Evolutionary conservation across 2,329 filamentous ascomycete genomes (phyloP).

Genomic region (Colletotrichum truncatum): DNA sequence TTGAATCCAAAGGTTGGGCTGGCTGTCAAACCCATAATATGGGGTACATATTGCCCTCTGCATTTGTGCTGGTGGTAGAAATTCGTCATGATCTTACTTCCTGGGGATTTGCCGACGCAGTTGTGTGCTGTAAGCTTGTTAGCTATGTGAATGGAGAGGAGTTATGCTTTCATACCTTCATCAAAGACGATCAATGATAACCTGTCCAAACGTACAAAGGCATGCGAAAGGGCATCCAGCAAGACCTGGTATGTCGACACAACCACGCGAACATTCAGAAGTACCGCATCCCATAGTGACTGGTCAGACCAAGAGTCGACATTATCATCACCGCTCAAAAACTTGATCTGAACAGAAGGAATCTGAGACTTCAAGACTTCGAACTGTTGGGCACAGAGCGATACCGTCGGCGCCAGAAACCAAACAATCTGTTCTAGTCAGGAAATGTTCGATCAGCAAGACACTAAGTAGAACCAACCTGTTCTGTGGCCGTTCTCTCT

Average conservation of each 20-base stretch:
- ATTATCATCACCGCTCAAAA: conserved; percentile 74
- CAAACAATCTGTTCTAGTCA: conserved; percentile 65
- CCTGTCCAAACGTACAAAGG: conserved; percentile 71
- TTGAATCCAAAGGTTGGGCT: conserved; percentile 76
- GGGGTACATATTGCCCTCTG: conserved; percentile 58
- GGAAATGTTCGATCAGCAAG: neutral
- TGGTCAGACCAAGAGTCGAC: conserved; percentile 78
- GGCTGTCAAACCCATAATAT: conserved; percentile 82
- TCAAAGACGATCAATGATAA: conserved; percentile 82
- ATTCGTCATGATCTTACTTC: conserved; percentile 76
- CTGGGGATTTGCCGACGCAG: conserved; percentile 70
- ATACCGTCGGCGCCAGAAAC: conserved; percentile 78
- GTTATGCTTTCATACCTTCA: conserved; percentile 67
- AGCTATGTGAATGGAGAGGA: conserved; percentile 22
- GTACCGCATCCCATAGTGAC: conserved; percentile 71
- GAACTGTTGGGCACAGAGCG: conserved; percentile 73
- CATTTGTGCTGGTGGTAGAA: conserved; percentile 69
- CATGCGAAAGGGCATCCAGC: conserved; percentile 77
- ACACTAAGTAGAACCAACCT: conserved; percentile 53
- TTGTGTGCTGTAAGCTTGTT: conserved; percentile 70
- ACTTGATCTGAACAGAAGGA: conserved; percentile 64
- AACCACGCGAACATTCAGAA: conserved; percentile 74
- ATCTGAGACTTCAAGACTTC: conserved; percentile 68
- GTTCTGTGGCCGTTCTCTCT: conserved; percentile 58
- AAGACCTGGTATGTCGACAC: conserved; percentile 82